Conservation (phyloP, 371 early-diverging fungal species). For the Thermomucor indicae-seudaticae region DNA sequence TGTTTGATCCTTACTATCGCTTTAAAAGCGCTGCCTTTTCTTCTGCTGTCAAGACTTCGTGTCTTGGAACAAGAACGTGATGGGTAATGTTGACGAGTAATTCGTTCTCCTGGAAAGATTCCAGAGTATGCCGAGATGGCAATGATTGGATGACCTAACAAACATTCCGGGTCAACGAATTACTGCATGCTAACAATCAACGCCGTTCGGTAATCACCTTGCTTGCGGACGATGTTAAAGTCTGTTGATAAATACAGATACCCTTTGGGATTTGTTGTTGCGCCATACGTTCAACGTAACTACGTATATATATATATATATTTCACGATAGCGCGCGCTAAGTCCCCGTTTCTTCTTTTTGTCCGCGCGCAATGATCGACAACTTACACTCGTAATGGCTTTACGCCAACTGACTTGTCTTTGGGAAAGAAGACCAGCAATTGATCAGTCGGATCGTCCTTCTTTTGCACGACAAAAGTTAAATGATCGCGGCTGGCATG, state of each 20-base stretch:
- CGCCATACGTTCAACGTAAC: conserved; percentile 82
- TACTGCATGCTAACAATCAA: not conserved
- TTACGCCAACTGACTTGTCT: conserved; percentile 87
- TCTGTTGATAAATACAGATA: conserved; percentile 82
- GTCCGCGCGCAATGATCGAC: not conserved
- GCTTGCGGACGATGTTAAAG: conserved; percentile 85
- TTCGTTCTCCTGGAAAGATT: conserved; percentile 95
- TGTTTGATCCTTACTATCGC: conserved; percentile 71
- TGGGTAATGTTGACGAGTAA: conserved; percentile 98
- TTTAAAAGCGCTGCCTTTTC: conserved; percentile 91
- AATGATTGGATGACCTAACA: conserved; percentile 57
- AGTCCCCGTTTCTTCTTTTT: not conserved
- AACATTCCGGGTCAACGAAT: not conserved
- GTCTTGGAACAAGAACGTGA: conserved; percentile 96
- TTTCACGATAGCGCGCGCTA: not conserved
- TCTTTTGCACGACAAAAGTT: conserved; percentile 85
- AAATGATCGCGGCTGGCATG: conserved; percentile 79
- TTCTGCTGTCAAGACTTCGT: conserved; percentile 85
- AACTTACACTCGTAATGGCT: conserved; percentile 84
- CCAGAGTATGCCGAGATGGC: conserved; percentile 80
- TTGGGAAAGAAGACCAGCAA: conserved; percentile 92
- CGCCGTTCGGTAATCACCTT: conserved; percentile 51
- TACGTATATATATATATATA: conserved; percentile 11
- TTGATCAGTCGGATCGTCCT: conserved; percentile 79
- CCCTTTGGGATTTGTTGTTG: conserved; percentile 77